Percentiles rank a stretch among this genome's conserved stretches.
Evolutionary conservation across 2,329 filamentous ascomycete species (phyloP).

Genomic region (Sporothrix luriei): DNA sequence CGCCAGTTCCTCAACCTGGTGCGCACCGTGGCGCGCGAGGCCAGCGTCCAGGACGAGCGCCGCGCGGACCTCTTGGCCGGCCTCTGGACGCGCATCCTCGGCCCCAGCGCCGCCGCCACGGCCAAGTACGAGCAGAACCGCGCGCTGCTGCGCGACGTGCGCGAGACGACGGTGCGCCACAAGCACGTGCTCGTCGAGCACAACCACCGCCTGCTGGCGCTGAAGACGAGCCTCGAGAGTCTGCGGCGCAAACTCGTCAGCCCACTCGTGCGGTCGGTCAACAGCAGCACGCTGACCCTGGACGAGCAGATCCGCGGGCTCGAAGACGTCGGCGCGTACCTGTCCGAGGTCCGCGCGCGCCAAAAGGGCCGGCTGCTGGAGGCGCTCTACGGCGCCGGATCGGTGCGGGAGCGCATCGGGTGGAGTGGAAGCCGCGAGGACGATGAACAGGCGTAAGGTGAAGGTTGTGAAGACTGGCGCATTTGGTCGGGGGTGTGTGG

Average conservation of each 20-base stretch:
- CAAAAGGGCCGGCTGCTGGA: slow-evolving; percentile 86
- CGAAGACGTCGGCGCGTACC: slow-evolving; percentile 75
- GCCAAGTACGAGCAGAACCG: slow-evolving; percentile 92
- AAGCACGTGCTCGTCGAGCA: slow-evolving; percentile 85
- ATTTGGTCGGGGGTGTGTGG: not conserved
- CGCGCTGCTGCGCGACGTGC: slow-evolving; percentile 73
- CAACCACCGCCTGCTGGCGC: slow-evolving; percentile 76
- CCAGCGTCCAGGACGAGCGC: slow-evolving; percentile 74
- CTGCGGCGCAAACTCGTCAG: slow-evolving; percentile 80
- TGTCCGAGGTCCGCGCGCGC: slow-evolving; percentile 71
- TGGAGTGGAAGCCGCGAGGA: slow-evolving; percentile 4
- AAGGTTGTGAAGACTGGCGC: not conserved
- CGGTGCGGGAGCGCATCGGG: slow-evolving; percentile 29
- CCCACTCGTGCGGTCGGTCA: slow-evolving; percentile 73
- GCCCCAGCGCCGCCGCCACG: slow-evolving; percentile 71
- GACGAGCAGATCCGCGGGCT: slow-evolving; percentile 85
- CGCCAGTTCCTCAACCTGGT: slow-evolving; percentile 86
- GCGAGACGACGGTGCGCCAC: slow-evolving; percentile 81
- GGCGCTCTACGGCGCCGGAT: slow-evolving; percentile 65
- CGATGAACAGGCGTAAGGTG: not conserved
- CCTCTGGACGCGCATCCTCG: slow-evolving; percentile 84
- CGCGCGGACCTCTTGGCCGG: slow-evolving; percentile 80
- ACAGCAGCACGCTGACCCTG: slow-evolving; percentile 70
- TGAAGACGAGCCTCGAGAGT: slow-evolving; percentile 86
- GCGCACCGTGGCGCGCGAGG: slow-evolving; percentile 80